These are phyloP conservation scores for Podospora fimiseda DNA, from an alignment of 495 filamentous ascomycete species.

Conservation along the genomic window DNA sequence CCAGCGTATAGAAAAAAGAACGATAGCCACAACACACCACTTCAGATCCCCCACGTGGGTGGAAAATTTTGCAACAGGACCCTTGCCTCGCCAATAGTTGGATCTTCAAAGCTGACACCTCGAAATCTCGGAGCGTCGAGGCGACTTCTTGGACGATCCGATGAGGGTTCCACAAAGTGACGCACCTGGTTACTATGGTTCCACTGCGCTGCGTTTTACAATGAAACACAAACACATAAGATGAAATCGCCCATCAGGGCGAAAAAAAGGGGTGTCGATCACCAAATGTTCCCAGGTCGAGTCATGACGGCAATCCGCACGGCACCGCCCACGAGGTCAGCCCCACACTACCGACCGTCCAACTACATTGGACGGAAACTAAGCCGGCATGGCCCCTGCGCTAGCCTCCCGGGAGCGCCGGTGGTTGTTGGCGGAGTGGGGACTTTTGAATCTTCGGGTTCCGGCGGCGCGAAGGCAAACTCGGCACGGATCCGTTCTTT, in stretches of 20 bases:
- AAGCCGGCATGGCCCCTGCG: conserved; percentile 1
- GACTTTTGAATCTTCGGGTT: background rate
- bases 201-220: conserved; percentile 4
- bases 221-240: background rate
- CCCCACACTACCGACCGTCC: too few species aligned
- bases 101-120: background rate
- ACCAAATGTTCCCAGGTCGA: background rate
- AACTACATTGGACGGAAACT: background rate
- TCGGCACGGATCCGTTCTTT: conserved; percentile 4
- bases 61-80: background rate
- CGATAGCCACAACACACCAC: background rate
- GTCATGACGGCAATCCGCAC: conserved; percentile 4
- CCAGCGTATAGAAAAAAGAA: too few species aligned
- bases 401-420: background rate
- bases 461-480: conserved; percentile 7
- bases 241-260: too few species aligned
- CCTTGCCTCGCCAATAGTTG: background rate
- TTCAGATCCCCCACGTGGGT: background rate
- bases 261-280: background rate
- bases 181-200: conserved; percentile 9
- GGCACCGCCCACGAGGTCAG: too few species aligned
- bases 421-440: background rate
- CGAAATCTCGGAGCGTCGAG: background rate
- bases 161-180: conserved; percentile 12
- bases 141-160: background rate